Evolutionary conservation across 2,329 filamentous ascomycete species (phyloP), one percentile per base, ranked within the genome.

Genomic region (Triangularia setosa): DNA sequence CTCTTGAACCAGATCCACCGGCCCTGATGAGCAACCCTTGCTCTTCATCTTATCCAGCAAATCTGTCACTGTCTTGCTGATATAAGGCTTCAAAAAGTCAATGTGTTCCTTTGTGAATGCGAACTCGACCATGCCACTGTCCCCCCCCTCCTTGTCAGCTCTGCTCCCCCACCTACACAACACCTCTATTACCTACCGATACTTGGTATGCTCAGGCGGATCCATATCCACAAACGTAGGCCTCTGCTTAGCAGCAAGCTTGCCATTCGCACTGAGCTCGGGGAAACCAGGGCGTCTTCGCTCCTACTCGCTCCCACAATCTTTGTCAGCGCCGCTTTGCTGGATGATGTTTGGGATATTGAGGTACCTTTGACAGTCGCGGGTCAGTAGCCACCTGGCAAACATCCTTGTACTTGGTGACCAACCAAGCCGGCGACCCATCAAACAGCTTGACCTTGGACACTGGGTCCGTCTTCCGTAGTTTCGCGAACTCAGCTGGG

Each of bases 171-270:
- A 76, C 77, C 79, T 33, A 9, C 14, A 40, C 33, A 40, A 8
- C n/a, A 48, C n/a, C 2, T n/a, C 3, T 16, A 3, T 18, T 18
- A n/a, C 40, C 6, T 48, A 48, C 40, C 40, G 76, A 64, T 83
- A 79, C 14, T 74, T 70, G 76, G 79, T 80, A 63, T 83, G 81
- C 2, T 77, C 75, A 0, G 81, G 81, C 3, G 79, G 70, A 64
- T 83, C 80, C 79, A 83, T 82, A 67, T 83, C 80, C 4, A 83
- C 81, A 68, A 83, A 83, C 0, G 80, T 83, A 0, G 81, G 79
- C 62, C 69, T 56, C 77, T 79, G 79, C 66, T 81, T 80, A n/a
- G 77, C 80, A 7, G 81, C 81, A 40, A 75, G 73, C 65, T 80
- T 82, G 7, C 80, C 81, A 12, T 80, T 79, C 9, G 78, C 75